These are phyloP conservation scores for Colletotrichum phormii DNA, from an alignment of 2,329 filamentous ascomycete species.

Conservation along the genomic window DNA sequence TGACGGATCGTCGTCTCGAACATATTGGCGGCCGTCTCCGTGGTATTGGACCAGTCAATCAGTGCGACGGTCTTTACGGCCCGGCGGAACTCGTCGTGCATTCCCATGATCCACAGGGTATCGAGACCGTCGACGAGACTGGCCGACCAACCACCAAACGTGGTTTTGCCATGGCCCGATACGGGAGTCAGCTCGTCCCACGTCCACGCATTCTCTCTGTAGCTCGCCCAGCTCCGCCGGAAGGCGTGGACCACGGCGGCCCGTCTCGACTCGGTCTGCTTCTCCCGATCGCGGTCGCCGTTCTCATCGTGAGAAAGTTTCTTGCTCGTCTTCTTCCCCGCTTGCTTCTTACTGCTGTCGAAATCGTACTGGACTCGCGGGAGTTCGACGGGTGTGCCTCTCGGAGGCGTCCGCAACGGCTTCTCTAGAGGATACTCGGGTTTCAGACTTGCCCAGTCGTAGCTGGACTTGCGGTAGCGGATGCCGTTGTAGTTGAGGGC, in stretches of 20 bases:
- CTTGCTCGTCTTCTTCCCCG: conserved; percentile 33
- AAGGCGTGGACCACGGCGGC: conserved; percentile 53
- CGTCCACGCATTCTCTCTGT: conserved; percentile 66
- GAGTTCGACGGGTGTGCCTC: conserved; percentile 45
- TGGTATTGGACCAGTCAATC: conserved; percentile 67
- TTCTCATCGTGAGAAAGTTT: conserved; percentile 49
- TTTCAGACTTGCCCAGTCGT: conserved; percentile 51
- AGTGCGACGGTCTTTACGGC: conserved; percentile 61
- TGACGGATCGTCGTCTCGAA: conserved; percentile 73
- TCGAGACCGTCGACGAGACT: conserved; percentile 71
- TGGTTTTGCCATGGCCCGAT: conserved; percentile 57
- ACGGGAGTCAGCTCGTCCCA: conserved; percentile 67
- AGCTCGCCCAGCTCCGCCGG: conserved; percentile 61
- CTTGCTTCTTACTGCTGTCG: conserved; percentile 34
- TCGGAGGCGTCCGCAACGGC: conserved; percentile 48
- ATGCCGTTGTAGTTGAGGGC: conserved; percentile 26
- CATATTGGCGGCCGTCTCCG: conserved; percentile 60
- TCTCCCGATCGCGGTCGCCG: conserved; percentile 32
- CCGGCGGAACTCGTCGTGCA: conserved; percentile 65
- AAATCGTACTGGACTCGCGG: conserved; percentile 43
- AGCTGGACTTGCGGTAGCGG: conserved; percentile 42
- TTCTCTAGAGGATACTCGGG: conserved; percentile 47
- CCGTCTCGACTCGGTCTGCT: conserved; percentile 47
- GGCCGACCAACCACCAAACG: conserved; percentile 67
- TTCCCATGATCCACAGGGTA: conserved; percentile 69